Conservation (phyloP, 2,329 filamentous ascomycete species). For the Hypoxylon sp. region DNA sequence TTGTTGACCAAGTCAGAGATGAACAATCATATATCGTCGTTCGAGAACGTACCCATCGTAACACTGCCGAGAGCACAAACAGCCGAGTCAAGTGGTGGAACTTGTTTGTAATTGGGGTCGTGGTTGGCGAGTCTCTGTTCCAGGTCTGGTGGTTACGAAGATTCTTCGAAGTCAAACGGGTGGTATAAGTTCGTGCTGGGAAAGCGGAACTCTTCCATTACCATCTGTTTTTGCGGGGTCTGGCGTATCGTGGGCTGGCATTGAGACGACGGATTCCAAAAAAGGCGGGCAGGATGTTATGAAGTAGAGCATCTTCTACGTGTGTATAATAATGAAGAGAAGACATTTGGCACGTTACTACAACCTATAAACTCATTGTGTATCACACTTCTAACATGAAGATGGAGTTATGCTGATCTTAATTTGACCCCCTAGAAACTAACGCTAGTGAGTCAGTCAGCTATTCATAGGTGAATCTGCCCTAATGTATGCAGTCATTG, state of each 20-base stretch:
- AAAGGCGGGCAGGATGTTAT: conserved; percentile 29
- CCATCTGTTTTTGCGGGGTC: conserved; percentile 46
- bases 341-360: conserved; percentile 26
- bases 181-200: conserved; percentile 63
- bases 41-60: conserved; percentile 94
- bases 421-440: not conserved
- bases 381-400: not conserved
- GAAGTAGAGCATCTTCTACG: conserved; percentile 43
- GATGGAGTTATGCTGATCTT: not conserved
- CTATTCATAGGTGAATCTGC: not conserved
- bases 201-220: conserved; percentile 13
- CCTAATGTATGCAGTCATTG: not conserved
- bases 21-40: conserved; percentile 98
- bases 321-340: conserved; percentile 47
- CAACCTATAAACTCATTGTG: not conserved
- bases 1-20: conserved; percentile 93
- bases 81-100: conserved; percentile 99
- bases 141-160: conserved; percentile 99
- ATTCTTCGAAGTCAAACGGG: conserved; percentile 91
- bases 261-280: conserved; percentile 40
- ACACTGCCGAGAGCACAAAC: conserved; percentile 99
- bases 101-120: conserved; percentile 91
- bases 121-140: conserved; percentile 93
- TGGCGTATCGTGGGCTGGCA: conserved; percentile 48
- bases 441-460: not conserved